Base-by-base conservation (phyloP, 2,329 filamentous ascomycete genomes). In the Balansia obtecta region DNA sequence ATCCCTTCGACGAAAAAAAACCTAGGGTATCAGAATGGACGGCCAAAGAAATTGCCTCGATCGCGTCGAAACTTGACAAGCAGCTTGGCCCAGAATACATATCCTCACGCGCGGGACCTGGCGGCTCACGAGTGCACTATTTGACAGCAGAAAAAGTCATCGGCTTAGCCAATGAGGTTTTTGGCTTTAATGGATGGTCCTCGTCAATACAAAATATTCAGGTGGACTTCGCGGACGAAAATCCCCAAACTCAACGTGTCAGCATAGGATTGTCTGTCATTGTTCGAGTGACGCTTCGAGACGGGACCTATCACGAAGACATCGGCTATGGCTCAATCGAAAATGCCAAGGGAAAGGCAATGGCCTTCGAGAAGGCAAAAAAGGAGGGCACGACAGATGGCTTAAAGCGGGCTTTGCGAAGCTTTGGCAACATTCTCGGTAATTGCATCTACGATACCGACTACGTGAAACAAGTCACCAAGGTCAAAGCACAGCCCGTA, bases 381-480 rank as follows among this genome's bases (percentile, higher is more conserved):
- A 98, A 98, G 66, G 90, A 97, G 71, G 94, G 88, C 8, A 94
- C 89, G 2, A 97, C 94, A 10, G 93, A 98, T 68, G 93, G 83
- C 1, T 65, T 98, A 63, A 98, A 98, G 69, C 79, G 93, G 57
- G 82, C 93, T 1, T 65, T 98, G 60, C 79, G 91, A 52, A 96
- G 83, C 55, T 98, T 98, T 67, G 93, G 93, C 53, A 97, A 97
- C 60, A 85, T 97, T 15, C 74, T 98, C 50, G 93, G 93, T n/a
- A 98, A 97, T 64, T 98, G 93, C 72, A 83, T 98, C 52, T 97
- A 98, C 68, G 93, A 98, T 70, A 95, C 96, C 67, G 83, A 91
- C 54, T 98, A 95, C 63, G 73, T 98, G 51, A 77, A 82, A 48
- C 90, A 88, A 64, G 86, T 97, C n/a, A 86, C 83, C 48, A 95